Evolutionary conservation across 352 stramenopile species (phyloP), one percentile per base, ranked within the genome.

Genomic region (Phytopythium delawarense): DNA sequence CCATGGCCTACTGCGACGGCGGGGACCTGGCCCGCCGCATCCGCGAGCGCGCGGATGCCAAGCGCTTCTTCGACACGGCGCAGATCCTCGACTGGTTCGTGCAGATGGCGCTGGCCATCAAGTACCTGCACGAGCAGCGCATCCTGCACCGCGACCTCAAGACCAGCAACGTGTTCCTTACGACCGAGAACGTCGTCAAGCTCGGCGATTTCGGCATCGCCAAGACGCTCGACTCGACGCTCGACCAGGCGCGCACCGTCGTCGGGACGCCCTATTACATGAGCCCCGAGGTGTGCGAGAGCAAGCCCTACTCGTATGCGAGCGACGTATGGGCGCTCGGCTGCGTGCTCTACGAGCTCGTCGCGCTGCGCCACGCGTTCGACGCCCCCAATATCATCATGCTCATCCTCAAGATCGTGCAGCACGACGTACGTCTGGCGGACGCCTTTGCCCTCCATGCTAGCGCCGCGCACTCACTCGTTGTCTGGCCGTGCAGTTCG

Each of bases 1-100:
- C 97, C 57, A 98, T 98, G 95, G 88, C 91, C 30, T 98, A 98
- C 65, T 98, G 92, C 65, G 95, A 98, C 70, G 91, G 93, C 23
- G 91, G 91, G 9, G 89, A 97, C 66, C 69, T 94, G 54, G 75
- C 84, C 0, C 76, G 64, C 5, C 76, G 78, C 45, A 89, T 94
- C 56, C 80, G 86, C 46, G 67, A 79, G 59, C 16, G 40, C 50
- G 23, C 67, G 67, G 44, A 62, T 9, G 28, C 49, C 12, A 18
- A 30, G 18, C 50, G 37, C 35, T 89, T 84, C 64, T 91, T 94
- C 52, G 63, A 76, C 51, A 78, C 78, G 1, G 63, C 61, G 12
- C 79, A 89, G 67, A 78, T 94, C 44, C 74, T 94, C 40, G 82
- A 92, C 64, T 94, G 84, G 84, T 94, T 98, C 69, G 91, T 98